These are phyloP conservation scores for Gynochthodes officinalis DNA, from an alignment of 257 asterid genomes.

Conservation along the genomic window DNA sequence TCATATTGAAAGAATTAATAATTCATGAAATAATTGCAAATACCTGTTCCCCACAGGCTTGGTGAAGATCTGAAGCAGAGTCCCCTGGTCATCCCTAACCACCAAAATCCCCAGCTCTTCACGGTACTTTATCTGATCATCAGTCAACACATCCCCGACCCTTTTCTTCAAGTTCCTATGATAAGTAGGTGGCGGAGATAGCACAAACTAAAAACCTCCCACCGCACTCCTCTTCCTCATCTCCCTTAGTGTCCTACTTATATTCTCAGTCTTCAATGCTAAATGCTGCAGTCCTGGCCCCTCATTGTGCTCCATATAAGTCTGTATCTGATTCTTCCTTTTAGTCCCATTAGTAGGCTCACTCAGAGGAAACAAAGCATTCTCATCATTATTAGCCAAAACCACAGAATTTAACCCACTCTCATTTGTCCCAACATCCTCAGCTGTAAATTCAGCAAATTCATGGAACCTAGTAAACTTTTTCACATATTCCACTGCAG, in stretches of 20 bases:
- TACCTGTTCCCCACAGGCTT: slow-evolving; percentile 97
- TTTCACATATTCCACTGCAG: slow-evolving; percentile 66
- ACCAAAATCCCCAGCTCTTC: slow-evolving; percentile 90
- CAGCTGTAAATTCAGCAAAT: slow-evolving; percentile 82
- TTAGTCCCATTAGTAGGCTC: slow-evolving; percentile 85
- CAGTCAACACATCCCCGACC: slow-evolving; percentile 69
- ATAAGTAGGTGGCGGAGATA: slow-evolving; percentile 79
- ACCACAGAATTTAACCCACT: slow-evolving; percentile 88
- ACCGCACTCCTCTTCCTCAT: slow-evolving; percentile 84
- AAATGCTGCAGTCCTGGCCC: slow-evolving; percentile 95
- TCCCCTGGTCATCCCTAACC: slow-evolving; percentile 95
- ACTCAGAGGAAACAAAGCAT: slow-evolving; percentile 68
- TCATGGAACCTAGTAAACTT: slow-evolving; percentile 79
- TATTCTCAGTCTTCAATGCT: slow-evolving; percentile 70
- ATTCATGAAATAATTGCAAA: background rate
- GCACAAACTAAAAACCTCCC: slow-evolving; percentile 97
- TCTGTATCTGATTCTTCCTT: slow-evolving; percentile 96
- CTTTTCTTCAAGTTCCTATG: slow-evolving; percentile 65
- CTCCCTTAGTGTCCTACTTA: slow-evolving; percentile 71
- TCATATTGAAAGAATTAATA: background rate
- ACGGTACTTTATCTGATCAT: slow-evolving; percentile 76
- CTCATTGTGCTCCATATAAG: slow-evolving; percentile 93
- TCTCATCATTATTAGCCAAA: slow-evolving; percentile 73
- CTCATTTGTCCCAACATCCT: slow-evolving; percentile 83
- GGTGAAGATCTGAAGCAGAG: slow-evolving; percentile 94